Conservation (phyloP, 331 rosid species). For the Ulmus americana region DNA sequence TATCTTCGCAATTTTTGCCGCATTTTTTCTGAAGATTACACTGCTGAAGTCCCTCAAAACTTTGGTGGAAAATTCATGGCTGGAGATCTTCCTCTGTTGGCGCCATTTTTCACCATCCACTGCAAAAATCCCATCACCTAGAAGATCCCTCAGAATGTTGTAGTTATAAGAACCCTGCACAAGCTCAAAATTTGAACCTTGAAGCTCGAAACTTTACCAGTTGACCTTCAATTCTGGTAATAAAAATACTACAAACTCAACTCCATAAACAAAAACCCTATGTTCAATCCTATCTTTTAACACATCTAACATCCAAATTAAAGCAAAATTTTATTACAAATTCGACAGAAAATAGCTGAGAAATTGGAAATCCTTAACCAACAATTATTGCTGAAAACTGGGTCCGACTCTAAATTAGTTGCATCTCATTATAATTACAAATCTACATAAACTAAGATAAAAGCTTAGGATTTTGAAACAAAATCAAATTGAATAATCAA, state of each 20-base stretch:
- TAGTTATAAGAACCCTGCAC: slow-evolving; percentile 62
- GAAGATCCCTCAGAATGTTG: slow-evolving; percentile 62
- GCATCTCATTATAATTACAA: background rate
- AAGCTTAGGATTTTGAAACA: background rate
- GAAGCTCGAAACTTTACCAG: background rate
- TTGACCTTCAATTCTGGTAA: background rate
- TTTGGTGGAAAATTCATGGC: slow-evolving; percentile 84
- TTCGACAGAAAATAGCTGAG: too few relatives aligned
- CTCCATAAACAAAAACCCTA: background rate
- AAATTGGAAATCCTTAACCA: too few relatives aligned
- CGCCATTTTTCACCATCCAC: slow-evolving; percentile 97
- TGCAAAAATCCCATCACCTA: slow-evolving; percentile 87
- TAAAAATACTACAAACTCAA: background rate
- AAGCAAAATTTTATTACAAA: background rate
- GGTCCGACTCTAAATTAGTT: background rate
- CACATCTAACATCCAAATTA: background rate
- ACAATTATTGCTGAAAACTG: too few relatives aligned
- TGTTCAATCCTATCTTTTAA: background rate
- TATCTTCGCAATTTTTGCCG: slow-evolving; percentile 54
- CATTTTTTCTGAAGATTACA: slow-evolving; percentile 54
- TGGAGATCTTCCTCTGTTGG: slow-evolving; percentile 74
- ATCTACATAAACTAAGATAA: background rate
- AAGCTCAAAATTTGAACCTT: background rate
- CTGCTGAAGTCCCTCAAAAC: slow-evolving; percentile 65
- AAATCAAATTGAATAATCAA: background rate